These are phyloP conservation scores for Colletotrichum coccodes DNA, from an alignment of 2,329 filamentous ascomycete genomes.

Conservation along the genomic window DNA sequence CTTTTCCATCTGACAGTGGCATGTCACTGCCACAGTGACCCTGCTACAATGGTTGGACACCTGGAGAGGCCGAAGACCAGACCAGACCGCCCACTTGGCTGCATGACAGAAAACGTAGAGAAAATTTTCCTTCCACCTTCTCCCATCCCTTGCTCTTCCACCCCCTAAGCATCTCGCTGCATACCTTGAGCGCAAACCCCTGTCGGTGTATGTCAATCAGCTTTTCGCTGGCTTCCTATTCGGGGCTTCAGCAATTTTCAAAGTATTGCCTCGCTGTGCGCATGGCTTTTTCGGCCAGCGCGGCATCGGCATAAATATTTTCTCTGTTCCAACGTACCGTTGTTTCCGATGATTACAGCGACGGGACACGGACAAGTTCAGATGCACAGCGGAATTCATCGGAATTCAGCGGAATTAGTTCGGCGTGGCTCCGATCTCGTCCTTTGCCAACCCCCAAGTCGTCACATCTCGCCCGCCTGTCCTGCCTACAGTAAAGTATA, in stretches of 20 bases:
- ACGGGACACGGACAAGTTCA: not conserved
- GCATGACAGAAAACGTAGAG: constrained; percentile 10
- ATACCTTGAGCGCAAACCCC: not conserved
- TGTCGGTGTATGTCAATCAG: not conserved
- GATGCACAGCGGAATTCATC: not conserved
- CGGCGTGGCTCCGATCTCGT: not conserved
- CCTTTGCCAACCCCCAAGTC: too few species aligned
- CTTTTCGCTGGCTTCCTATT: not conserved
- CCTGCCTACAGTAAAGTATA: too few species aligned
- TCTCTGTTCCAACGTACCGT: too few species aligned
- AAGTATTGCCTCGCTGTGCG: not conserved
- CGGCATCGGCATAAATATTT: not conserved
- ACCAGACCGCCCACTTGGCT: constrained; percentile 12
- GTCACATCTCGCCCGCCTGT: too few species aligned
- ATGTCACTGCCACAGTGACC: not conserved
- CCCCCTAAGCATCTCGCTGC: not conserved
- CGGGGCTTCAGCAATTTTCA: not conserved
- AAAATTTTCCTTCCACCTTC: not conserved
- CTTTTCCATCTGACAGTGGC: not conserved
- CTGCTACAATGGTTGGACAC: too few species aligned
- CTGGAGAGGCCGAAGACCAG: constrained; percentile 9
- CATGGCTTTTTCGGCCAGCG: not conserved
- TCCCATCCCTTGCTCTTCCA: not conserved
- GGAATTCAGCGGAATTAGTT: not conserved
- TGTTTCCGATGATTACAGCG: not conserved